phyloP scores from a whole-genome alignment of 805 yeast species.

The Zygotorulaspora sp. region DNA sequence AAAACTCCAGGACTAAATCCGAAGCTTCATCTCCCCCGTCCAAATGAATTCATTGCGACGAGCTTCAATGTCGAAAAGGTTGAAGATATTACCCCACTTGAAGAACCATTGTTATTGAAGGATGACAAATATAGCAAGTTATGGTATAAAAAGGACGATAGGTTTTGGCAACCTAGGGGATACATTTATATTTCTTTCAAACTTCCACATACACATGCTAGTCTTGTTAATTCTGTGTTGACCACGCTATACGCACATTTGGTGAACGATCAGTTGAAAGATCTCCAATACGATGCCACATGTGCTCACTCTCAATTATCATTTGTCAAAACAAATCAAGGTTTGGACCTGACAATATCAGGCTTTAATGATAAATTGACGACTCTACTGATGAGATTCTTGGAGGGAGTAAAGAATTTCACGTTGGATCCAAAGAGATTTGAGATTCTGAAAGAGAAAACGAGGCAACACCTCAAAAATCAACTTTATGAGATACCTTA shows the following conservation, averaged over 20 bases:
- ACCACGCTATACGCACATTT: constrained; percentile 64
- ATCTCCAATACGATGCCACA: constrained; percentile 76
- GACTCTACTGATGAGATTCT: constrained; percentile 55
- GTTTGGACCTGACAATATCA: constrained; percentile 58
- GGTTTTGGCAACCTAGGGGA: constrained; percentile 85
- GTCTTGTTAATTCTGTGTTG: constrained; percentile 54
- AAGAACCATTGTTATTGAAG: constrained; percentile 60
- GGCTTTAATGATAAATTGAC: constrained; percentile 85
- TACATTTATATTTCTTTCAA: constrained; percentile 59
- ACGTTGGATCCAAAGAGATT: constrained; percentile 55
- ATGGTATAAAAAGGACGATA: constrained; percentile 90
- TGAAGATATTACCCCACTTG: constrained; percentile 33
- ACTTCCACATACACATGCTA: constrained; percentile 55
- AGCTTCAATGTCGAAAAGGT: constrained; percentile 58
- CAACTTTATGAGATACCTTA: constrained; percentile 73
- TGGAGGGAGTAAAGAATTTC: constrained; percentile 50
- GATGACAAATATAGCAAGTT: constrained; percentile 47
- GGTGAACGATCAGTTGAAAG: constrained; percentile 65
- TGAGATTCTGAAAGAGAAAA: constrained; percentile 59
- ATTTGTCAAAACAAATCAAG: constrained; percentile 60
- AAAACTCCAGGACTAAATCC: constrained; percentile 30
- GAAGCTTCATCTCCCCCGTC: constrained; percentile 56
- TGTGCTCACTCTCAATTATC: constrained; percentile 68
- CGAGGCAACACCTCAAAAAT: constrained; percentile 59
- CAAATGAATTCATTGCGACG: constrained; percentile 79